These are phyloP conservation scores for Cercis canadensis DNA, from an alignment of 306 rosid species.

Conservation along the genomic window DNA sequence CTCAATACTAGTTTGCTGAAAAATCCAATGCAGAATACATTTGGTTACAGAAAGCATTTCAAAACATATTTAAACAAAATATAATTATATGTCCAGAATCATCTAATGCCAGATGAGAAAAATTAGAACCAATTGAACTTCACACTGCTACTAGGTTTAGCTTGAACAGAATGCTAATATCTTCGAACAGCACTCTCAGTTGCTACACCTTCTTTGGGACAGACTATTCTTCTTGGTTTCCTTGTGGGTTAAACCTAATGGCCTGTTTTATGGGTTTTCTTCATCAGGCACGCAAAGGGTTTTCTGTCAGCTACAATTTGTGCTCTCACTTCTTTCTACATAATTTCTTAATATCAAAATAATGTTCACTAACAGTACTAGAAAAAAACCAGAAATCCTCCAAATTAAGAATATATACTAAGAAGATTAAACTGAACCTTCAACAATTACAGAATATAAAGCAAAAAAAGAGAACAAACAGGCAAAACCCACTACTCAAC, in stretches of 20 bases:
- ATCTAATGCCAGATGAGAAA: slow-evolving; percentile 3
- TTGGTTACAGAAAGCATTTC: slow-evolving; percentile 18
- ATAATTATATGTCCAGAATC: not conserved
- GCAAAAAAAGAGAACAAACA: too few relatives aligned
- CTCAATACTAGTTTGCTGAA: slow-evolving; percentile 66
- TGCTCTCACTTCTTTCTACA: too few relatives aligned
- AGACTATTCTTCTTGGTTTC: too few relatives aligned
- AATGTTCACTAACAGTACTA: not conserved
- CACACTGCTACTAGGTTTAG: not conserved
- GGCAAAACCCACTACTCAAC: slow-evolving; percentile 23
- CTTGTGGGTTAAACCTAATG: too few relatives aligned
- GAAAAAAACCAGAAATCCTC: not conserved
- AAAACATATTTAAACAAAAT: slow-evolving; percentile 13
- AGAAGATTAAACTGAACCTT: not conserved
- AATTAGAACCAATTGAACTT: slow-evolving; percentile 11
- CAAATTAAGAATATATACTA: not conserved
- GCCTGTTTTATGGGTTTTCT: too few relatives aligned
- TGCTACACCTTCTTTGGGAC: too few relatives aligned
- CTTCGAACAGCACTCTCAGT: too few relatives aligned
- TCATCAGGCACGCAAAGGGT: too few relatives aligned
- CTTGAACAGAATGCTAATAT: not conserved
- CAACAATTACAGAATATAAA: too few relatives aligned
- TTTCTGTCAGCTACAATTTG: too few relatives aligned
- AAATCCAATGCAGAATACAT: slow-evolving; percentile 28
- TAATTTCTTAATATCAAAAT: not conserved